Evolutionary conservation across 163 green algal species (phyloP).

Genomic region (Trebouxiophyceae sp.): DNA sequence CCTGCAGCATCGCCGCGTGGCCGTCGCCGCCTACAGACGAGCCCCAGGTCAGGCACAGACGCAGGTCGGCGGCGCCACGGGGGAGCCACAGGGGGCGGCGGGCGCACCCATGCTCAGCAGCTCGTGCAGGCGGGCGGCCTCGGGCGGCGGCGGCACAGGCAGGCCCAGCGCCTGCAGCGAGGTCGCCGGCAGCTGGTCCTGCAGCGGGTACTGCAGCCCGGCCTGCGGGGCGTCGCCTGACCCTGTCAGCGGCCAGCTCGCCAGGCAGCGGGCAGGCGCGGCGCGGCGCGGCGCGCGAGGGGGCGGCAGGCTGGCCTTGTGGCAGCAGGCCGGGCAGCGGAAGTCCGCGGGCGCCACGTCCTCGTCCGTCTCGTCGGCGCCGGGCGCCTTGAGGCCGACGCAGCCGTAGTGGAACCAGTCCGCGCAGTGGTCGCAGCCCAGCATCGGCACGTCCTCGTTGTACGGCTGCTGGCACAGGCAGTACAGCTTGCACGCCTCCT

Average conservation of each 20-base stretch:
- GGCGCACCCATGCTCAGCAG: too few relatives aligned
- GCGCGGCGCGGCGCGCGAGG: too few relatives aligned
- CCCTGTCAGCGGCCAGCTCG: background rate
- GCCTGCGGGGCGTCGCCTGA: background rate
- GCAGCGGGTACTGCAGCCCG: background rate
- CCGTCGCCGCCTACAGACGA: background rate
- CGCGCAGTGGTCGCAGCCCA: slow-evolving; percentile 41
- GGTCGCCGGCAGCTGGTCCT: background rate
- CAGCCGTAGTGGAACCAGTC: slow-evolving; percentile 47
- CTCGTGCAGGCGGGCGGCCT: too few relatives aligned
- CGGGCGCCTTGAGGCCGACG: slow-evolving; percentile 28
- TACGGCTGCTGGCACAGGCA: slow-evolving; percentile 44
- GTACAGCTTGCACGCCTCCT: slow-evolving; percentile 34
- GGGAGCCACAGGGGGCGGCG: too few relatives aligned
- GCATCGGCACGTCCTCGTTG: slow-evolving; percentile 34
- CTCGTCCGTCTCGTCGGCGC: slow-evolving; percentile 24
- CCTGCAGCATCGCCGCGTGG: background rate
- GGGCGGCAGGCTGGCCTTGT: slow-evolving; percentile 13
- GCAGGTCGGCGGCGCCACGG: background rate
- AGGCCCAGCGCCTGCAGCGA: background rate
- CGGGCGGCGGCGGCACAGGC: too few relatives aligned
- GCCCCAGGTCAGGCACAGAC: background rate
- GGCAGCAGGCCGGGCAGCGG: slow-evolving; percentile 43
- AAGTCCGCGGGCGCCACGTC: slow-evolving; percentile 30
- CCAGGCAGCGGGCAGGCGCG: background rate